These are phyloP conservation scores for Ambrosia artemisiifolia DNA, from an alignment of 129 eudicot genomes.

Conservation along the genomic window DNA sequence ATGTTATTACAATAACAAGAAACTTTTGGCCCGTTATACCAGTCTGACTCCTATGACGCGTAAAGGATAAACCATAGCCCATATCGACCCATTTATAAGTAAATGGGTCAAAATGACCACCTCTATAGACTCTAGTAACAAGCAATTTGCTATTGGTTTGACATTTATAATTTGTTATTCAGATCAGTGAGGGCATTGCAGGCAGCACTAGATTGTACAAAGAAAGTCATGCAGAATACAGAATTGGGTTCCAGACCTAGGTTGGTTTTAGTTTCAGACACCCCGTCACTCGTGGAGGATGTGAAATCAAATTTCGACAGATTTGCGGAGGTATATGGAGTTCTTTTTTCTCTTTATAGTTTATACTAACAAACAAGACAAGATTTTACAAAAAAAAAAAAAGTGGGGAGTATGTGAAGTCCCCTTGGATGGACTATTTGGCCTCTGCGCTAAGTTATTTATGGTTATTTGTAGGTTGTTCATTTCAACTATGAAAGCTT, in stretches of 20 bases:
- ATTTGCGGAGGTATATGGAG: constrained; percentile 52
- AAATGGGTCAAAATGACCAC: not conserved
- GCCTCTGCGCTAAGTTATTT: constrained; percentile 3
- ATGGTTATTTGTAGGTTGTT: constrained; percentile 47
- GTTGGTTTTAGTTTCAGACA: constrained; percentile 79
- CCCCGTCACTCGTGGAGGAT: constrained; percentile 61
- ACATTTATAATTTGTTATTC: constrained; percentile 15
- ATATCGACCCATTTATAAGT: not conserved
- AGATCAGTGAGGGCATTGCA: constrained; percentile 75
- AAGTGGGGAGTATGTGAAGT: not conserved
- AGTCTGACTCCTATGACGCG: too few species aligned
- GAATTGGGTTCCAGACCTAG: constrained; percentile 44
- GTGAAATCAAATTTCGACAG: constrained; percentile 46
- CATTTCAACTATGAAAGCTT: constrained; percentile 72
- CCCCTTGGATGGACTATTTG: not conserved
- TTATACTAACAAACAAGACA: not conserved
- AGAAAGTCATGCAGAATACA: constrained; percentile 36
- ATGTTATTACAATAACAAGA: not conserved
- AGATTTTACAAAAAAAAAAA: not conserved
- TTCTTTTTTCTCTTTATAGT: not conserved
- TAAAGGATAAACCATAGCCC: too few species aligned
- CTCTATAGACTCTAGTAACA: not conserved
- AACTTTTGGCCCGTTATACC: too few species aligned
- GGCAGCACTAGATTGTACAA: constrained; percentile 69
- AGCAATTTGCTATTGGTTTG: constrained; percentile 2